A percentile compares a stretch with the other conserved stretches of the same genome.
These are phyloP conservation scores for Paecilomyces variotii DNA, from an alignment of 2,329 filamentous ascomycete species.

Conservation along the genomic window DNA sequence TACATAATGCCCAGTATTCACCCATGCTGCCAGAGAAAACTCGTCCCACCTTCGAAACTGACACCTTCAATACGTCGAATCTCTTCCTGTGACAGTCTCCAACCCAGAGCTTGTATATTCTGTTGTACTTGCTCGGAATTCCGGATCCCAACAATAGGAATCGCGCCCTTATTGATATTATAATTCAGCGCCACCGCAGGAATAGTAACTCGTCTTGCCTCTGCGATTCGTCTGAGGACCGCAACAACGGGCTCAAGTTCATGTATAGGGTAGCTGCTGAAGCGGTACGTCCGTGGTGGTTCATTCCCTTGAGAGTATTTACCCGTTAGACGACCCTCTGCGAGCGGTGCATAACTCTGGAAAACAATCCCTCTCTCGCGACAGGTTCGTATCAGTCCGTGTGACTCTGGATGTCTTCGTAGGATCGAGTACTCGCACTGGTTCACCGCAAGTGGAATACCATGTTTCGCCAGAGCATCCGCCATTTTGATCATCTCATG, in stretches of 20 bases:
- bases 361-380: slow-evolving; percentile 35
- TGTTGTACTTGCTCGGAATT: slow-evolving; percentile 34
- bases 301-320: slow-evolving; percentile 33
- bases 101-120: slow-evolving; percentile 33
- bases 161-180: slow-evolving; percentile 36
- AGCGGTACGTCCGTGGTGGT: slow-evolving; percentile 29
- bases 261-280: slow-evolving; percentile 38
- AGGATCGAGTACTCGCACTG: slow-evolving; percentile 40
- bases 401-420: slow-evolving; percentile 33
- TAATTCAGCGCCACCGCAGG: slow-evolving; percentile 39
- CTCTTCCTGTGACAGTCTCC: slow-evolving; percentile 35
- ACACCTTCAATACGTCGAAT: slow-evolving; percentile 34
- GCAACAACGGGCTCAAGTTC: slow-evolving; percentile 32
- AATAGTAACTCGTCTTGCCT: slow-evolving; percentile 23
- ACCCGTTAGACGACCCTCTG: slow-evolving; percentile 32
- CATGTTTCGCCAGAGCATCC: slow-evolving; percentile 30
- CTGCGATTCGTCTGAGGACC: slow-evolving; percentile 28
- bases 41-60: slow-evolving; percentile 33
- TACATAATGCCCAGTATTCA: slow-evolving; percentile 8
- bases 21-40: slow-evolving; percentile 37
- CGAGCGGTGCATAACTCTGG: slow-evolving; percentile 36
- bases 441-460: slow-evolving; percentile 35
- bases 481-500: slow-evolving; percentile 37
- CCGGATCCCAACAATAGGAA: slow-evolving; percentile 36
- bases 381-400: slow-evolving; percentile 33